A percentile compares a stretch with the other conserved stretches of the same genome.
Conservation (phyloP, 345 rosid species). For the Brassica nigra region DNA sequence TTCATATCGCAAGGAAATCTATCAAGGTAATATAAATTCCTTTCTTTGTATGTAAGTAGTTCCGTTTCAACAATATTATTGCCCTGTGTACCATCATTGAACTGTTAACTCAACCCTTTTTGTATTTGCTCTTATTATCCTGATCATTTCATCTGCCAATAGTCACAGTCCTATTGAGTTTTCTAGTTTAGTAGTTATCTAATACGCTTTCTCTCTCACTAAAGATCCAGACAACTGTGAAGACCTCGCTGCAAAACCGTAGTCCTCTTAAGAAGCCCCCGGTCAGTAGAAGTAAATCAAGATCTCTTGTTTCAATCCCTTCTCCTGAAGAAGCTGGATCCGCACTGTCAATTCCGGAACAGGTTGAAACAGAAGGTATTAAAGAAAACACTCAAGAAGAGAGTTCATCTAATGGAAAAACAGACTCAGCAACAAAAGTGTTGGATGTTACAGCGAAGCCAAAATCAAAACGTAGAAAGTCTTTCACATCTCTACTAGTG, state of each 20-base stretch:
- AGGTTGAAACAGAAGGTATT: slow-evolving; percentile 41
- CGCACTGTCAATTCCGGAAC: slow-evolving; percentile 35
- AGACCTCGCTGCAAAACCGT: slow-evolving; percentile 32
- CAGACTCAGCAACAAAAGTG: slow-evolving; percentile 33
- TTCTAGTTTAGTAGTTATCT: slow-evolving; percentile 8
- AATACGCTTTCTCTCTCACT: slow-evolving; percentile 19
- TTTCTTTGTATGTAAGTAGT: slow-evolving; percentile 20
- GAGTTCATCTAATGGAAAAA: slow-evolving; percentile 39
- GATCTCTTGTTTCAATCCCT: slow-evolving; percentile 37
- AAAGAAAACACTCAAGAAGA: slow-evolving; percentile 45
- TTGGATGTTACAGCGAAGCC: slow-evolving; percentile 42
- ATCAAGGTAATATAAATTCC: slow-evolving; percentile 49
- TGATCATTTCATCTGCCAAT: slow-evolving; percentile 6
- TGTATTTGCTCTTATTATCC: slow-evolving; percentile 12
- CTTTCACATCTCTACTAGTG: slow-evolving; percentile 81
- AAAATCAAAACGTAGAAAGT: slow-evolving; percentile 78
- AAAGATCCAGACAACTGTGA: slow-evolving; percentile 36
- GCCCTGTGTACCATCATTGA: background rate
- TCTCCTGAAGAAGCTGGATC: slow-evolving; percentile 38
- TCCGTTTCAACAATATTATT: background rate
- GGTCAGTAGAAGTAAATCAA: slow-evolving; percentile 36
- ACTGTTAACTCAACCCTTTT: slow-evolving; percentile 5
- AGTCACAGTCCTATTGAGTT: background rate
- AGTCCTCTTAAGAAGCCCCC: slow-evolving; percentile 39
- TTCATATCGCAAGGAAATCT: slow-evolving; percentile 44